Evolutionary conservation across 2,329 filamentous ascomycete species (phyloP), one percentile per base, ranked within the genome.

Genomic region (Hypocreales sp.): DNA sequence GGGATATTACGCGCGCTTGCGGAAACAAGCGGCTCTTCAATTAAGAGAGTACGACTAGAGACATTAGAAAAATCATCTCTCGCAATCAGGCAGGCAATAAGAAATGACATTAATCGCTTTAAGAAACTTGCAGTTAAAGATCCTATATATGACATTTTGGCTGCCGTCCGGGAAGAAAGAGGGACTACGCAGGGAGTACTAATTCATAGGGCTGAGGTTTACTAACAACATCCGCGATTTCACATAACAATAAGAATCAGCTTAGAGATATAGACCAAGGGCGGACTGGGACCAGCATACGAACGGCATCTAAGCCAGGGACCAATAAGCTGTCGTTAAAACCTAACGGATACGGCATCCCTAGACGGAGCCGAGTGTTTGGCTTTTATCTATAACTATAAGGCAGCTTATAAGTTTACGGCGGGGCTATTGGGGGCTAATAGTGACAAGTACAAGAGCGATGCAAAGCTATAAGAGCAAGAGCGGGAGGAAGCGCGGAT

Each of bases 321-420:
- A 20, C 26, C 25, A 19, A 35, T 18, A 28, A 33, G 28, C 25
- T 20, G 15, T 22, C 18, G 24, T 35, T 20, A 15, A 33, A 31
- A n/a, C 35, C 33, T 27, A 28, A 34, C 18, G 30, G 30, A 29
- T 23, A 5, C 21, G 35, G 32, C 20, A 19, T 36, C 24, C 28
- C 25, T 31, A 10, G 27, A 17, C 25, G 33, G 29, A 33, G 25
- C 28, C 9, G 16, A 31, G 27, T 25, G 29, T 25, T 3, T 28
- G 5, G 33, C 29, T 16, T 35, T 31, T 20, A 18, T 24, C 13
- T 30, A 20, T 15, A 21, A 34, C n/a, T 31, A 32, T 19, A 32
- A 32, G 24, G 31, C 33, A 33, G 31, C 35, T 10, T 26, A 31
- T 10, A 33, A 31, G 23, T 37, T 12, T 35, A 33, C 19, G 30